These are phyloP conservation scores for Monosporascus sp. DNA, from an alignment of 2,329 filamentous ascomycete species.

Conservation along the genomic window DNA sequence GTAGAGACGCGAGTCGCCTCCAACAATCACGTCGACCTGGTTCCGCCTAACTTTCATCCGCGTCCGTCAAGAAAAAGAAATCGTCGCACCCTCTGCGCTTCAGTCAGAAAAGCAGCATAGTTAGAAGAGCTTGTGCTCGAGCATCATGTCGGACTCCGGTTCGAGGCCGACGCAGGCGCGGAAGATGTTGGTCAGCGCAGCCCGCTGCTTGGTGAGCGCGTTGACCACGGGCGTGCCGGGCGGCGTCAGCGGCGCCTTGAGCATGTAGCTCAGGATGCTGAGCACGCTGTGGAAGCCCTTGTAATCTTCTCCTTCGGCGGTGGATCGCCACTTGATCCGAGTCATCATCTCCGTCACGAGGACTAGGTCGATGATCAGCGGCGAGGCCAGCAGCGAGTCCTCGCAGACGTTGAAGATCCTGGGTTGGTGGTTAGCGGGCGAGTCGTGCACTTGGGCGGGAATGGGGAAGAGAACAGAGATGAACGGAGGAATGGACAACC, in stretches of 20 bases:
- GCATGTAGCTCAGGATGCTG: slow-evolving; percentile 97
- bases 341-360: slow-evolving; percentile 97
- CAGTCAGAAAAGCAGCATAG: not conserved
- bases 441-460: slow-evolving; percentile 7
- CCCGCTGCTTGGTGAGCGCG: slow-evolving; percentile 90
- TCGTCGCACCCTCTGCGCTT: not conserved
- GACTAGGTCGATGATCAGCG: slow-evolving; percentile 94
- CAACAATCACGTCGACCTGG: no score
- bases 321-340: slow-evolving; percentile 82
- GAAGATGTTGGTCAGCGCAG: slow-evolving; percentile 95
- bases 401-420: slow-evolving; percentile 98
- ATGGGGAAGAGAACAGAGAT: not conserved
- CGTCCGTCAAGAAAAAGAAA: not conserved
- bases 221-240: slow-evolving; percentile 95
- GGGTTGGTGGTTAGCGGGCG: slow-evolving; percentile 1
- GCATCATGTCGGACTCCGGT: slow-evolving; percentile 97
- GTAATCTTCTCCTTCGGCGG: slow-evolving; percentile 56
- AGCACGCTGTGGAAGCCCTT: slow-evolving; percentile 96
- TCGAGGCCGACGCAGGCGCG: slow-evolving; percentile 93
- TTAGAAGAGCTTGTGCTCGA: slow-evolving; percentile 96
- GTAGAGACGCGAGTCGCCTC: not conserved
- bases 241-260: slow-evolving; percentile 90
- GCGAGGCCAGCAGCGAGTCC: slow-evolving; percentile 92
- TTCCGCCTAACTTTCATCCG: no score
- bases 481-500: not conserved